A percentile compares a stretch with the other conserved stretches of the same genome.
Evolutionary conservation across 2,329 filamentous ascomycete species (phyloP).

Genomic region (Fusarium mangiferae): DNA sequence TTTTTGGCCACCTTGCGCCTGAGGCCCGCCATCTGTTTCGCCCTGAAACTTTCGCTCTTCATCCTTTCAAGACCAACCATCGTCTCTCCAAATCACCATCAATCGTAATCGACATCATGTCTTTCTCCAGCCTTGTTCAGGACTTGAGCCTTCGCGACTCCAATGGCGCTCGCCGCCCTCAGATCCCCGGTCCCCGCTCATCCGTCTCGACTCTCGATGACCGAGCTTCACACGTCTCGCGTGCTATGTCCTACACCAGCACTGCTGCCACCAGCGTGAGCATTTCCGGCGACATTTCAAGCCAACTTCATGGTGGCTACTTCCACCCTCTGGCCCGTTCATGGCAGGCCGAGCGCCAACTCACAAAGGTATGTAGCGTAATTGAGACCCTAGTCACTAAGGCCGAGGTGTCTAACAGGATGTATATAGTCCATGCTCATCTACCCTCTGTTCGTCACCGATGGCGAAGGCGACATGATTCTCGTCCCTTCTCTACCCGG

Average conservation of each 20-base stretch:
- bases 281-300: conserved; percentile 80
- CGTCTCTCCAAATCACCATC: conserved; percentile 7
- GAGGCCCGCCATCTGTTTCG: neutral
- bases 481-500: conserved; percentile 91
- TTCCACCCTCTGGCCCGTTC: conserved; percentile 80
- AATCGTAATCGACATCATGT: conserved; percentile 58
- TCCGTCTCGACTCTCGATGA: conserved; percentile 69
- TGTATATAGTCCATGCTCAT: conserved; percentile 89
- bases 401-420: conserved; percentile 22
- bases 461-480: conserved; percentile 91
- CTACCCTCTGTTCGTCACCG: conserved; percentile 95
- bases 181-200: conserved; percentile 51
- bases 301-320: conserved; percentile 85
- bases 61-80: conserved; percentile 2
- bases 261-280: conserved; percentile 75
- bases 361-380: conserved; percentile 75
- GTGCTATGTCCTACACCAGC: conserved; percentile 73
- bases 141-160: conserved; percentile 70
- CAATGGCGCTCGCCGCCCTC: conserved; percentile 59
- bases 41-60: conserved; percentile 8
- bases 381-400: neutral
- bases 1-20: conserved; percentile 39
- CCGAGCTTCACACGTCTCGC: conserved; percentile 68
- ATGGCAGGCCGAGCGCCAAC: conserved; percentile 86
- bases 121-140: conserved; percentile 74